Evolutionary conservation across 1,139 yeast genomes (phyloP).

Genomic region (Candida sp.): DNA sequence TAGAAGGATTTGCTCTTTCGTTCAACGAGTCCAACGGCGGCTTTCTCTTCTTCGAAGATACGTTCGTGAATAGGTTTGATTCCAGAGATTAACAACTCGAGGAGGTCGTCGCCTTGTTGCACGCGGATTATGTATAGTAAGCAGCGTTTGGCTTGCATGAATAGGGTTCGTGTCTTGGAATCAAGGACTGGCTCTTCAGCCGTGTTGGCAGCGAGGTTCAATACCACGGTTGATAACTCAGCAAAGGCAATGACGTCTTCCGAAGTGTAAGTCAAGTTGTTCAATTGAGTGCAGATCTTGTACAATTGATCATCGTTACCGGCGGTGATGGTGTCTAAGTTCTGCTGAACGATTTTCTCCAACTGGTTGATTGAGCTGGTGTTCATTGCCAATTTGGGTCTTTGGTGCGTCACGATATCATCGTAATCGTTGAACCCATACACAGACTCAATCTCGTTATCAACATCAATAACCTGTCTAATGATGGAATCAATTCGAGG

Average conservation of each 20-base stretch:
- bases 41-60: conserved; percentile 56
- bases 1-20: conserved; percentile 34
- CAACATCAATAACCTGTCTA: conserved; percentile 53
- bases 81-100: conserved; percentile 76
- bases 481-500: conserved; percentile 51
- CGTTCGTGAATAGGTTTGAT: conserved; percentile 72
- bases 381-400: conserved; percentile 67
- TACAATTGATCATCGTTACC: conserved; percentile 60
- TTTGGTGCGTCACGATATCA: conserved; percentile 68
- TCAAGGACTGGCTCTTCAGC: conserved; percentile 48
- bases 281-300: conserved; percentile 37
- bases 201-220: conserved; percentile 55
- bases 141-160: conserved; percentile 84
- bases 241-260: conserved; percentile 45
- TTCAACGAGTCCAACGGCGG: conserved; percentile 24
- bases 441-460: conserved; percentile 57
- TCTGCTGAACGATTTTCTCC: conserved; percentile 59
- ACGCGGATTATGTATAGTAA: conserved; percentile 80
- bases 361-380: conserved; percentile 68
- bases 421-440: conserved; percentile 71
- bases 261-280: conserved; percentile 37
- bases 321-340: conserved; percentile 56
- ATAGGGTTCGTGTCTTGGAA: conserved; percentile 54
- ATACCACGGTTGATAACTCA: conserved; percentile 43
- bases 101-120: conserved; percentile 73